Evolutionary conservation across 2,329 filamentous ascomycete genomes (phyloP).

Genomic region (Sporothrix pseudoabietina): DNA sequence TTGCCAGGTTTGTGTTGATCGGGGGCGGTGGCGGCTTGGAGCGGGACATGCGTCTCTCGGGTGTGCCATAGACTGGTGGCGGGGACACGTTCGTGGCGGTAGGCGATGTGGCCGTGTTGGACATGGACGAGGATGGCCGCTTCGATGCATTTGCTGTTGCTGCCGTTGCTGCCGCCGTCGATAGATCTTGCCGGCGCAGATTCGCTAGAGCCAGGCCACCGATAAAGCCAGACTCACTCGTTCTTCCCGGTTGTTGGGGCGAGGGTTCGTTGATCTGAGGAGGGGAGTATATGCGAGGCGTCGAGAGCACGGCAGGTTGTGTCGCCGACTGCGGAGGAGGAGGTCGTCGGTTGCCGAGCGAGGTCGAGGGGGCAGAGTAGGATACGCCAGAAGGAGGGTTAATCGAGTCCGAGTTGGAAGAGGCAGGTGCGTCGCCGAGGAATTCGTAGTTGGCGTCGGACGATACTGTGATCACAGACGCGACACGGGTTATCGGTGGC

Average conservation of each 20-base stretch:
- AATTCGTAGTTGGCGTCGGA: slow-evolving; percentile 16
- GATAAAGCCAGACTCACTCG: slow-evolving; percentile 51
- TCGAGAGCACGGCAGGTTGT: neutral
- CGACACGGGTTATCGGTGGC: slow-evolving; percentile 54
- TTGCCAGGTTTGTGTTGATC: slow-evolving; percentile 43
- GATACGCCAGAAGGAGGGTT: neutral
- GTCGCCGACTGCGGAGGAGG: neutral
- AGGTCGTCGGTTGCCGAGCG: slow-evolving; percentile 26
- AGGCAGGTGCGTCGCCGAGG: slow-evolving; percentile 44
- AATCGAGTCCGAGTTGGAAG: slow-evolving; percentile 31
- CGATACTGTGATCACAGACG: slow-evolving; percentile 52
- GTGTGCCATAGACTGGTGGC: slow-evolving; percentile 27
- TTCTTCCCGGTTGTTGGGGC: slow-evolving; percentile 42
- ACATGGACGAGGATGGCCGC: slow-evolving; percentile 9
- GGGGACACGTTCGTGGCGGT: neutral
- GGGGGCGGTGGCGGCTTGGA: slow-evolving; percentile 44
- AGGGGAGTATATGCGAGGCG: slow-evolving; percentile 24
- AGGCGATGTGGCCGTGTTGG: slow-evolving; percentile 21
- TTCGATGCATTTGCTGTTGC: slow-evolving; percentile 23
- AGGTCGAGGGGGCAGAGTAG: slow-evolving; percentile 33
- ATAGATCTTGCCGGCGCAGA: slow-evolving; percentile 44
- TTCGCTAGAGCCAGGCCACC: slow-evolving; percentile 58
- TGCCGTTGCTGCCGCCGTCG: slow-evolving; percentile 35
- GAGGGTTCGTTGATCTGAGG: slow-evolving; percentile 35
- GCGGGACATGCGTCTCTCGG: slow-evolving; percentile 39